Evolutionary conservation across 2,329 filamentous ascomycete species (phyloP), one percentile per base, ranked within the genome.

Genomic region (Phaeosphaeria sp.): DNA sequence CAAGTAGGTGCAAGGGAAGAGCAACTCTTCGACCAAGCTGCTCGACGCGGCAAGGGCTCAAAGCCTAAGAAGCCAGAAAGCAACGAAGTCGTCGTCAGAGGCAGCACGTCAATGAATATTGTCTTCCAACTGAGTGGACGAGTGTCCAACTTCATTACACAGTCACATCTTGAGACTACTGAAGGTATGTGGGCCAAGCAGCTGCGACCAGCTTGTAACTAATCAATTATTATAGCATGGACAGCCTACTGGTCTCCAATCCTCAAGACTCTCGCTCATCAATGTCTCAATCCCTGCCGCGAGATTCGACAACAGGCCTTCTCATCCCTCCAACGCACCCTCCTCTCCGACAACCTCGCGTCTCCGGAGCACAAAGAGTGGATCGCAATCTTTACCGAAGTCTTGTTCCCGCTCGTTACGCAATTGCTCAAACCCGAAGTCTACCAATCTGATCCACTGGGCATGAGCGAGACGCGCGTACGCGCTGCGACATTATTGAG

Each of bases 231-330:
- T n/a, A n/a, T 46, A 91, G 95, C 95, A 15, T 99, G 95, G 95
- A 93, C 92, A 50, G 92, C 95, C 8, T 99, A 99, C 76, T 99
- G 95, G 95, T 89, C 93, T 15, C 95, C 94, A 1, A 93, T 99
- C 24, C 95, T 99, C 78, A 88, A 92, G 66, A 91, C 92, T 6
- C 81, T 99, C 18, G 95, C 91, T 2, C 88, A 87, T 4, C 95
- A 99, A 78, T 97, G 93, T 78, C 91, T 92, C 53, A 99, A 98
- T 74, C 93, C 93, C 0, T 97, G 93, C 72, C 90, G 94, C 53
- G 93, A 97, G 68, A 92, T 99, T 57, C 89, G 95, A 2, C 91
- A 96, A 69, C 86, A 96, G 71, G 92, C 95, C 1, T 92, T 98
- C 67, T 88, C 90, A 7, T 92, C 89, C 9, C 83, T 99, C 17